Evolutionary conservation across 2,329 filamentous ascomycete genomes (phyloP).

Genomic region (Aspergillus thermomutatus): DNA sequence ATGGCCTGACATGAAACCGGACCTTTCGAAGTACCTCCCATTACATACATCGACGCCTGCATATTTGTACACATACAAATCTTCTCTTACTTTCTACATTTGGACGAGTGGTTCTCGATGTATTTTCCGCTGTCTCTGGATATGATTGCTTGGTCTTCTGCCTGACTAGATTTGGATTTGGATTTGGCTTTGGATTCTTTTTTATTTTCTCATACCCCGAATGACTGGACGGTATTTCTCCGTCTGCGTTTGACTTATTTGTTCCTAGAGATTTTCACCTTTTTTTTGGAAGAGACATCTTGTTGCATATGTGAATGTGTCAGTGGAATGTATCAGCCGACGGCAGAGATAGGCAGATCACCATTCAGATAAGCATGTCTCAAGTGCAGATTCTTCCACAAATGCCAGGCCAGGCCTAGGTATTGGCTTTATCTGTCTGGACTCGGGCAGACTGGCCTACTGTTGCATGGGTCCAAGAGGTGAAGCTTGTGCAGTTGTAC

Average conservation of each 20-base stretch:
- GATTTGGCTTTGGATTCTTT: constrained; percentile 4
- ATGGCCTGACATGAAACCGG: background rate
- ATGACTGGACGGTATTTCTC: constrained; percentile 10
- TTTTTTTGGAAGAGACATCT: background rate
- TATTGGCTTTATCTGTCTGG: too few relatives aligned
- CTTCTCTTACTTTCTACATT: background rate
- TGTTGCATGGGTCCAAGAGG: too few relatives aligned
- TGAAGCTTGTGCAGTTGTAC: too few relatives aligned
- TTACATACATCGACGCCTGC: constrained; percentile 9
- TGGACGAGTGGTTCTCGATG: background rate
- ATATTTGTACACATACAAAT: constrained; percentile 9
- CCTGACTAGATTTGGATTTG: background rate
- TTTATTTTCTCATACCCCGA: constrained; percentile 15
- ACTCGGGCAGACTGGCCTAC: background rate
- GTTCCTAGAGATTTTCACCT: background rate
- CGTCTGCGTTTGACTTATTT: background rate
- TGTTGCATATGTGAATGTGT: background rate
- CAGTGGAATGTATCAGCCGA: background rate
- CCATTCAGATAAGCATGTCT: background rate
- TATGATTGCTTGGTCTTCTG: constrained; percentile 4
- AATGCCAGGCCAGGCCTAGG: background rate
- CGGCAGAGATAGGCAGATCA: background rate
- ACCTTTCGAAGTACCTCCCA: background rate
- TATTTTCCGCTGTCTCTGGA: background rate
- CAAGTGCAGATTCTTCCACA: background rate